A percentile compares a stretch with the other conserved stretches of the same genome.
Conservation (phyloP, 257 asterid genomes). For the Solanum paucissectum region DNA sequence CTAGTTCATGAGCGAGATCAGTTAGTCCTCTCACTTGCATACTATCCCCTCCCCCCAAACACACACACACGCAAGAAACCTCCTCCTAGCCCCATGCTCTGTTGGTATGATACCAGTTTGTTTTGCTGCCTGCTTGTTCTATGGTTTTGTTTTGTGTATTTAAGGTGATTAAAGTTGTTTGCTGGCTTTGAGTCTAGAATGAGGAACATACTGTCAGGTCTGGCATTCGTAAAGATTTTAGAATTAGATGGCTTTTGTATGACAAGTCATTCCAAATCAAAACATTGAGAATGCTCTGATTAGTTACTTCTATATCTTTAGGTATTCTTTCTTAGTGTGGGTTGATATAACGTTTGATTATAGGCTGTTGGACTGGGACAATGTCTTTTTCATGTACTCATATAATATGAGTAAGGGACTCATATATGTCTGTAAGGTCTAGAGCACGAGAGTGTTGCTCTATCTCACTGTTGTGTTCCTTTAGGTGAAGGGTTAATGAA, state of each 20-base stretch:
- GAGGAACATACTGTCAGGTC: not conserved
- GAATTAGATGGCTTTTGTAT: not conserved
- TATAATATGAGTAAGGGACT: not conserved
- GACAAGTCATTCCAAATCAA: not conserved
- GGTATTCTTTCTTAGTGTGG: not conserved
- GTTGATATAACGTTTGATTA: not conserved
- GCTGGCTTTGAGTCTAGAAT: not conserved
- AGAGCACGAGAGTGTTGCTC: not conserved
- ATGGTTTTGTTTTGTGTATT: not conserved
- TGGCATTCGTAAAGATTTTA: not conserved
- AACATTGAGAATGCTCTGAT: not conserved
- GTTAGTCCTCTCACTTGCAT: slow-evolving; percentile 31
- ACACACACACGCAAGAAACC: not conserved
- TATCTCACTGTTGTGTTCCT: not conserved
- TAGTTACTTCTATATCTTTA: not conserved
- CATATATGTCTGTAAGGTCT: not conserved
- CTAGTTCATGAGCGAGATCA: slow-evolving; percentile 90
- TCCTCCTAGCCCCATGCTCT: not conserved
- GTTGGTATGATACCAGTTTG: not conserved
- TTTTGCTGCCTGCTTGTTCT: not conserved
- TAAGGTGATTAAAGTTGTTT: not conserved
- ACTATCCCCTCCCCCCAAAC: too few species aligned
- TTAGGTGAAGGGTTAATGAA: not conserved
- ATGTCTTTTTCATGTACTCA: not conserved
- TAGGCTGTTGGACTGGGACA: not conserved